Base-by-base conservation (phyloP, 2,329 filamentous ascomycete genomes). In the Aspergillus sp. region DNA sequence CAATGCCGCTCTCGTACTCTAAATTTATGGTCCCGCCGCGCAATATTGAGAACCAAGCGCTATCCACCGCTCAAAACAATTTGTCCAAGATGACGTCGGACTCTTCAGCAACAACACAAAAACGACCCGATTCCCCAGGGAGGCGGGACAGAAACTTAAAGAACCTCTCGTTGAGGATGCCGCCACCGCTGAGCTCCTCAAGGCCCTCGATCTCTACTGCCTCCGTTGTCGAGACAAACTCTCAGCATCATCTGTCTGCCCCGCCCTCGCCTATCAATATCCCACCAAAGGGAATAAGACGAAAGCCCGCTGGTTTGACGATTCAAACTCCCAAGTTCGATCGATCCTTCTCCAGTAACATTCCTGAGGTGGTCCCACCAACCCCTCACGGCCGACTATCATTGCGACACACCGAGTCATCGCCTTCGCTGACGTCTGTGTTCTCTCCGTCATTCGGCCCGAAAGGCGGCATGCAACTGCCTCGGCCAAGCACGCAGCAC, bases 101-200 rank as follows among this genome's bases (percentile, higher is more conserved):
- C 14, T 37, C 48, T 8, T 59, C 63, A 72, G 55, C 72, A 72
- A 55, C 72, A 68, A 55, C 72, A 67, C 52, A 79, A 75, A 65
- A 79, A 77, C 71, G 68, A 35, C 63, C 74, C 6, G 70, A 68
- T 23, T 75, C 72, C 4, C 71, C 75, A 1, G 67, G 66, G n/a
- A 61, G 73, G 56, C 68, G 71, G 69, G 81, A 81, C 33, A 80
- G 83, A 44, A 88, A 88, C 65, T 76, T 87, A 58, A 88, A 88
- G 67, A 86, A 86, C 61, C 75, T 88, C 3, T 86, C 85, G 2
- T 79, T 88, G 58, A 84, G 86, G 63, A 85, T 86, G 54, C 79
- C 83, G 8, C 66, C 80, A 11, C 78, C 81, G 0, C 68, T 70
- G 14, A 63, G 73, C 24, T 70, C 71, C 17, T 70, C 72, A 6